Evolutionary conservation across 2,329 filamentous ascomycete genomes (phyloP).

Genomic region (Colletotrichum salicis): DNA sequence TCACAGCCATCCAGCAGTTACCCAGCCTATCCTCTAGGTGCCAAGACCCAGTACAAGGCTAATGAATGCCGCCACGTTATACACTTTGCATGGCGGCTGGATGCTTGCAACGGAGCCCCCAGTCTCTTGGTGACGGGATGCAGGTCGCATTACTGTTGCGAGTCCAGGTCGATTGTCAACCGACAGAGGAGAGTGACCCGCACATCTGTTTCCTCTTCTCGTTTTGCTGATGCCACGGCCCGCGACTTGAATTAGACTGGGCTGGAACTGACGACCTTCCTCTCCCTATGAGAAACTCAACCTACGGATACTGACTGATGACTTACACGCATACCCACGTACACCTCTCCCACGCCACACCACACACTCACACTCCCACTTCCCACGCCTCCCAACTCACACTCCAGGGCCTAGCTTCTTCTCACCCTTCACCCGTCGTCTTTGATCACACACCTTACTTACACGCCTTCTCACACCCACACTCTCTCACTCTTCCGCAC

Average conservation of each 20-base stretch:
- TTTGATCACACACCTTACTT: conserved; percentile 11
- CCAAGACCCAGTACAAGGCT: conserved; percentile 13
- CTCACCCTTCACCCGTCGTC: not conserved
- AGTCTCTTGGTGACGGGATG: conserved; percentile 18
- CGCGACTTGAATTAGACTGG: conserved; percentile 18
- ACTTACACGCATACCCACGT: conserved; percentile 32
- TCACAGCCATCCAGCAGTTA: not conserved
- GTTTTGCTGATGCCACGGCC: conserved; percentile 30
- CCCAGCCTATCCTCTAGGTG: conserved; percentile 6
- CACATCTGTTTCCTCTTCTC: conserved; percentile 34
- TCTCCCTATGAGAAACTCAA: conserved; percentile 5
- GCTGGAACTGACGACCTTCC: conserved; percentile 31
- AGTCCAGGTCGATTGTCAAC: conserved; percentile 22
- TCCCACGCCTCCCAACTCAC: conserved; percentile 19
- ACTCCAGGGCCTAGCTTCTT: not conserved
- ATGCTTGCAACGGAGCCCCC: conserved; percentile 14
- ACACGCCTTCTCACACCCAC: conserved; percentile 7
- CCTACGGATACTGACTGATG: conserved; percentile 8
- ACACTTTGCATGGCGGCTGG: conserved; percentile 22
- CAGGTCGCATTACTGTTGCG: conserved; percentile 28
- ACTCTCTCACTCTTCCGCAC: too few relatives aligned
- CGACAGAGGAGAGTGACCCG: conserved; percentile 3
- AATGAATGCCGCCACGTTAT: conserved; percentile 24
- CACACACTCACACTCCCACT: conserved; percentile 24
- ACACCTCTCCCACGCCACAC: conserved; percentile 38